Base-by-base conservation (phyloP, 768 basidiomycete species). In the Sporobolomyces phaffii region DNA sequence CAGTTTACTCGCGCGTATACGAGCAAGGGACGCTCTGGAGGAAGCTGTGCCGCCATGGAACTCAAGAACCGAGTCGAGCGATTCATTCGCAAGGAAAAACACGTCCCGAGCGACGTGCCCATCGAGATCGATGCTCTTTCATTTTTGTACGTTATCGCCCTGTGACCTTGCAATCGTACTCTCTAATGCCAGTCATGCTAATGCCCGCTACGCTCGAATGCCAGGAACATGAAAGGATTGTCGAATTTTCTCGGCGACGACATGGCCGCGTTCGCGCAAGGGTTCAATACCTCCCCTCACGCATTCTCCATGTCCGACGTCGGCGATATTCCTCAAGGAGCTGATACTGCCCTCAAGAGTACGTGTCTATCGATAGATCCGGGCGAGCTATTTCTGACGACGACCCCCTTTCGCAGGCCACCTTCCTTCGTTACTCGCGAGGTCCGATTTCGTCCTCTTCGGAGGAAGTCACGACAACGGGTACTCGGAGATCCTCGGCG, bases 291-390 rank as follows among this genome's bases (percentile, higher is more conserved):
- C 24, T 36, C 28, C 22, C 22, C 49, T 1, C 26, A 45, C 20
- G 38, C 64, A 2, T 51, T 65, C 43, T 51, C 57, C 8, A 53
- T 53, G 64, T 34, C 43, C 5, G 64, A 65, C 33, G 64, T 65
- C 26, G 64, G 64, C 3, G 54, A 56, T 14, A 43, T 56, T 26
- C 34, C 54, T 20, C 54, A 56, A 56, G 40, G 54, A 20, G 54
- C 54, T 18, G 38, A 41, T 28, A 18, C 18, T 5, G 54, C 54
- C 4, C n/a, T 56, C 26, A 43, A 56, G 29, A 56, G 54, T 56
- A 20, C 2, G 38, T 52, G 17, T 38, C 38, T 38, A 9, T 38
- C 17, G 38, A 38, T 17, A 38, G 38, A 38, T 17, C 17, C 9
- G 10, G 38, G 38, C 38, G 38, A 9, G 38, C 38, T 17, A n/a